These are phyloP conservation scores for Helicostylum pulchrum DNA, from an alignment of 192 early-diverging fungal genomes.

Conservation along the genomic window DNA sequence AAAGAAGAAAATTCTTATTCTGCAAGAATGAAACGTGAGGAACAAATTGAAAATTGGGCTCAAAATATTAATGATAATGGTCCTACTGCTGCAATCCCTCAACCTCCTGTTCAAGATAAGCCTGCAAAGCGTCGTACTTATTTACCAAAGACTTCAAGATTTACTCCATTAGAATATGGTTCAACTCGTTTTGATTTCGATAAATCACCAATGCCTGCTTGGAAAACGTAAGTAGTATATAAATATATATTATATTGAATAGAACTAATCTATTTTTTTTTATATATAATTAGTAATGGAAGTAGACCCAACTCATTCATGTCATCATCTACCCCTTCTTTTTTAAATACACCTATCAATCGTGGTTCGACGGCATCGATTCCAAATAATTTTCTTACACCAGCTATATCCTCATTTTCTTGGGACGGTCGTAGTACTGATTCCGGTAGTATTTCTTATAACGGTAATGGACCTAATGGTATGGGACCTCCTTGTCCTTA, in stretches of 20 bases:
- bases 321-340: neutral
- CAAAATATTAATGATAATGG: slow-evolving; percentile 61
- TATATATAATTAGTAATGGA: neutral
- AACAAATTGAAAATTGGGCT: slow-evolving; percentile 75
- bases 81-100: slow-evolving; percentile 1
- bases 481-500: slow-evolving; percentile 17
- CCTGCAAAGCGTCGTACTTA: slow-evolving; percentile 25
- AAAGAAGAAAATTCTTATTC: slow-evolving; percentile 59
- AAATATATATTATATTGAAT: no score
- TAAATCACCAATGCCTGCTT: slow-evolving; percentile 6
- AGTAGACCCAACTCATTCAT: neutral
- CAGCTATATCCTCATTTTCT: neutral
- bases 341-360: neutral
- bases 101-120: slow-evolving; percentile 1
- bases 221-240: slow-evolving; percentile 6
- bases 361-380: slow-evolving; percentile 15
- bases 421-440: slow-evolving; percentile 6
- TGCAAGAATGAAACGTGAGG: slow-evolving; percentile 63
- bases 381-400: slow-evolving; percentile 2
- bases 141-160: slow-evolving; percentile 35
- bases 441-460: slow-evolving; percentile 39
- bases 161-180: slow-evolving; percentile 34
- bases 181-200: slow-evolving; percentile 18
- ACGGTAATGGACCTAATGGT: neutral
- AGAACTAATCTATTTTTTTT: no score